Base-by-base conservation (phyloP, 441 rosid species). In the Euphorbia corollata region DNA sequence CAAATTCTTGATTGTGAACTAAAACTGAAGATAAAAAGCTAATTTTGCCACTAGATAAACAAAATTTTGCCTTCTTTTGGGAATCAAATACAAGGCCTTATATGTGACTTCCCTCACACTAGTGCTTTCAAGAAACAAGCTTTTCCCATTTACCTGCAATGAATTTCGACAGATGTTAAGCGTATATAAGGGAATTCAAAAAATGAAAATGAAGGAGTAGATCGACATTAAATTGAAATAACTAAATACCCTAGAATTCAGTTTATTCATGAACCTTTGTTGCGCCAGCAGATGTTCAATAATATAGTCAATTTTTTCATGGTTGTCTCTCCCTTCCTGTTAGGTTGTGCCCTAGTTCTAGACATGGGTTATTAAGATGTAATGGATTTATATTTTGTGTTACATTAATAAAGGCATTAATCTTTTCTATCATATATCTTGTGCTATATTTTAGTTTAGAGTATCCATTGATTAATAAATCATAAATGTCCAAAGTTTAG, bases 41-140 rank as follows among this genome's bases (percentile, higher is more conserved):
- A 70, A 59, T 8, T 24, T n/a, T 22, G 34, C 22, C 10, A 8
- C 38, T 15, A 38, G 34, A 36, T 48, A 34, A 59, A 32, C 36
- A 56, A n/a, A 20, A 41, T 38, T 27, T 53, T 27, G 83, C 88
- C 92, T 82, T 80, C 79, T 83, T 83, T 72, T 76, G 82, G 55
- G 87, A 79, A 20, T 82, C 82, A 56, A 82, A 67, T 85, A 86
- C 80, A 82, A 63, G 71, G 68, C 70, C 73, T 73, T 80, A 61
- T 84, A 82, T 34, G 69, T 71, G 63, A 74, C n/a, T 56, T 71
- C 78, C 34, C 68, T 77, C 0, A n/a, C 15, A 60, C 51, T 19
- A 15, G 73, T 53, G 64, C 39, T 59, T 62, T 50, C 73, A 67
- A 4, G 2, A 27, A 27, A 27, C 32, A 27, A 27, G 32, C 4